Base-by-base conservation (phyloP, 495 filamentous ascomycete genomes). In the Penicillium alfredii region DNA sequence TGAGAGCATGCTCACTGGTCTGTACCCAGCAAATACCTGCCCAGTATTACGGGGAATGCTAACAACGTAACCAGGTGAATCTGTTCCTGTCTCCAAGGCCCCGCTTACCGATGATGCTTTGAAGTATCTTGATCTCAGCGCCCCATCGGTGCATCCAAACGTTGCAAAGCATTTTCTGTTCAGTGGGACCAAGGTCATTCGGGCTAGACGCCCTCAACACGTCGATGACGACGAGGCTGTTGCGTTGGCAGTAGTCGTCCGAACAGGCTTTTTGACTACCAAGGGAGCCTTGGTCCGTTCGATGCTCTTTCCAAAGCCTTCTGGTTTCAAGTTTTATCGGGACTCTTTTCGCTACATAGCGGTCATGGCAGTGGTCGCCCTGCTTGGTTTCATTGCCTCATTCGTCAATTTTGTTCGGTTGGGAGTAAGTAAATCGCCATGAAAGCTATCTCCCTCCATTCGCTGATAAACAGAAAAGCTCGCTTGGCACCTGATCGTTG, bases 301-400 rank as follows among this genome's bases (percentile, higher is more conserved):
- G 1, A 99, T 99, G 89, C 79, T 99, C 18, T 97, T 99, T 55
- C 93, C 93, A 0, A 97, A 96, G 51, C 93, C 93, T 0, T 93
- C 89, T 14, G 89, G 88, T 1, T 97, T 99, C 72, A 96, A 92
- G 49, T 97, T 99, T 53, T 97, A 99, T 54, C 74, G 86, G 11
- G 93, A 99, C 55, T 96, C 93, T 3, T 99, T 99, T 54, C 80
- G 88, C 15, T 99, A 97, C 54, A 96, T 99, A 42, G 88, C 86
- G 4, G 93, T 99, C 21, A 97, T 99, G 93, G 90, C 73, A 29
- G 60, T 77, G n/a, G 81, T 99, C 44, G 93, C 93, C 16, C 53
- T 80, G 30, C 53, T 95, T 34, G 93, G 93, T 2, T 99, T 99
- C 55, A 61, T 86, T 16, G 86, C 81, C 4, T 95, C 92, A 3